phyloP scores from a whole-genome alignment of 345 rosid species.

The Aurinia saxatilis region DNA sequence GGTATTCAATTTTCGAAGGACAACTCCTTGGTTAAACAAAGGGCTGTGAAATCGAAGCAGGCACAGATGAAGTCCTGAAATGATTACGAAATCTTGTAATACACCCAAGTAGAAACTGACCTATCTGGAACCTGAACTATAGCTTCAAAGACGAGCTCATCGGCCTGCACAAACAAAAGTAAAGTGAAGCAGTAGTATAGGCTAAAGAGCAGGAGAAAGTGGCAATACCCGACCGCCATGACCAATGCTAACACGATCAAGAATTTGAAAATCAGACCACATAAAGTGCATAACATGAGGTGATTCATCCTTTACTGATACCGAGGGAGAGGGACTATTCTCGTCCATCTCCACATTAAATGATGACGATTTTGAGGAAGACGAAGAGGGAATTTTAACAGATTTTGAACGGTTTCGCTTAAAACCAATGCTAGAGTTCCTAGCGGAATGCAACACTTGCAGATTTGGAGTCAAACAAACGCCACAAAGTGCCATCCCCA shows the following conservation, averaged over 20 bases:
- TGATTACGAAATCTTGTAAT: slow-evolving; percentile 6
- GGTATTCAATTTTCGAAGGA: slow-evolving; percentile 63
- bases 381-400: slow-evolving; percentile 32
- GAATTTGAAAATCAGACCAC: slow-evolving; percentile 71
- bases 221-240: slow-evolving; percentile 76
- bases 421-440: slow-evolving; percentile 28
- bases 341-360: slow-evolving; percentile 39
- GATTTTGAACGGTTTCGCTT: slow-evolving; percentile 18
- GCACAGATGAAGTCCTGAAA: slow-evolving; percentile 16
- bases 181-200: neutral
- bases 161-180: slow-evolving; percentile 44
- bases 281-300: slow-evolving; percentile 63
- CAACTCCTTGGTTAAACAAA: slow-evolving; percentile 70
- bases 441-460: slow-evolving; percentile 25
- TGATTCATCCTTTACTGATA: slow-evolving; percentile 38
- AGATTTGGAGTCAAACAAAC: slow-evolving; percentile 34
- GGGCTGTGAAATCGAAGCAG: slow-evolving; percentile 56
- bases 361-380: slow-evolving; percentile 29
- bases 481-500: slow-evolving; percentile 56
- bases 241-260: slow-evolving; percentile 76
- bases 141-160: slow-evolving; percentile 86
- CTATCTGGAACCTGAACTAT: slow-evolving; percentile 58
- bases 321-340: neutral
- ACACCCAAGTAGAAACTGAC: slow-evolving; percentile 32
- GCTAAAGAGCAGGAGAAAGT: neutral